These are phyloP conservation scores for Fusarium metavorans DNA, from an alignment of 2,329 filamentous ascomycete genomes.

Conservation along the genomic window DNA sequence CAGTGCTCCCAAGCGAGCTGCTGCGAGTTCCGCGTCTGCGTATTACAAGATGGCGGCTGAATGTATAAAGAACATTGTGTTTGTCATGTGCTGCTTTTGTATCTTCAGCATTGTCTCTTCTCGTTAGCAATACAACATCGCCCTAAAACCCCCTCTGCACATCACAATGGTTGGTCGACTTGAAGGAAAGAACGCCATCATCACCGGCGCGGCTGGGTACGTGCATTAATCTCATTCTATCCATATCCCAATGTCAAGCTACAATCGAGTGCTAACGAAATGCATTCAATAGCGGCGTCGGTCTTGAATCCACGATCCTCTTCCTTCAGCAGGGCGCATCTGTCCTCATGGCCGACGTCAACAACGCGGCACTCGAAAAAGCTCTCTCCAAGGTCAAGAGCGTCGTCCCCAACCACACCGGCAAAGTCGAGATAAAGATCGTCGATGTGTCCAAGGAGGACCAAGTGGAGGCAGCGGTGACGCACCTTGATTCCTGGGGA, in stretches of 20 bases:
- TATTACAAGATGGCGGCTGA: neutral
- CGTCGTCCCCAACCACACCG: conserved; percentile 65
- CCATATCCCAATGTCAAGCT: neutral
- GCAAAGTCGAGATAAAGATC: conserved; percentile 33
- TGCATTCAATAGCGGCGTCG: neutral
- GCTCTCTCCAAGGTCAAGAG: conserved; percentile 72
- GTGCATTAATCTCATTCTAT: conserved; percentile 43
- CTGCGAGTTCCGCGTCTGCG: neutral
- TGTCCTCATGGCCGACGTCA: neutral
- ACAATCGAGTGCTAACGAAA: neutral
- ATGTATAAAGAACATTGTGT: neutral
- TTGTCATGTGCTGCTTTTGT: neutral
- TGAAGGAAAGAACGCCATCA: conserved; percentile 71
- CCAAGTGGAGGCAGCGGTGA: conserved; percentile 79
- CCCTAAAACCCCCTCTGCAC: neutral
- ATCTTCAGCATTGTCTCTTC: no score
- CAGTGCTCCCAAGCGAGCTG: neutral
- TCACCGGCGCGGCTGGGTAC: conserved; percentile 88
- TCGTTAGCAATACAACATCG: neutral
- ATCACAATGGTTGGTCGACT: conserved; percentile 57
- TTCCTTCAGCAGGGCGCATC: neutral
- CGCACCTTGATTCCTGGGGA: conserved; percentile 83
- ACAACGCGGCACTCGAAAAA: neutral
- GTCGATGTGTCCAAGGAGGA: conserved; percentile 86
- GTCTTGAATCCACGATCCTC: neutral